Conservation (phyloP, 164 flowering plant species). For the Vitis rotundifolia region DNA sequence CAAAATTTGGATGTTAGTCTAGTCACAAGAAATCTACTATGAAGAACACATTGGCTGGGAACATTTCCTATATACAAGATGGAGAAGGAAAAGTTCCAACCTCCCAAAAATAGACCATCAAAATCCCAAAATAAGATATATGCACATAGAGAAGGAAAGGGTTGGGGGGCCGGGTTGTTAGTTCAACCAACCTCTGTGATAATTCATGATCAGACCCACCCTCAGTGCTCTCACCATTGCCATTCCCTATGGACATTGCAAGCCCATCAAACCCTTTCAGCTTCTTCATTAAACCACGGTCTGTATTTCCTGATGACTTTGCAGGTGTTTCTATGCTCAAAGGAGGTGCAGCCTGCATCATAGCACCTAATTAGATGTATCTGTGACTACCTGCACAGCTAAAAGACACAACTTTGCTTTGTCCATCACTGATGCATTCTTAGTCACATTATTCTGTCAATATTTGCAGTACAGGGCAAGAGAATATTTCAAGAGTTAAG, state of each 20-base stretch:
- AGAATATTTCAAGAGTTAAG: not conserved
- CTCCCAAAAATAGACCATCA: no score
- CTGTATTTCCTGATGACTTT: slow-evolving; percentile 63
- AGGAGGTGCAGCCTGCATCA: slow-evolving; percentile 54
- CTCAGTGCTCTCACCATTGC: slow-evolving; percentile 44
- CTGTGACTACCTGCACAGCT: not conserved
- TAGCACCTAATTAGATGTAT: slow-evolving; percentile 7
- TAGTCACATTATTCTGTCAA: not conserved
- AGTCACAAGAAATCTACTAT: not conserved
- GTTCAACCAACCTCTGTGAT: slow-evolving; percentile 45
- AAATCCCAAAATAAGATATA: no score
- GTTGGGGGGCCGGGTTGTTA: not conserved
- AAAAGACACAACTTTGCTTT: not conserved
- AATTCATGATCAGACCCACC: slow-evolving; percentile 33
- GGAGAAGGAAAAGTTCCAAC: not conserved
- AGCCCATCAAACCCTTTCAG: slow-evolving; percentile 80
- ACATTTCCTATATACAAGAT: not conserved
- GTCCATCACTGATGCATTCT: not conserved
- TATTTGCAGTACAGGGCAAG: not conserved
- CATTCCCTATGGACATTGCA: slow-evolving; percentile 76
- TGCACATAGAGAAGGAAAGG: no score
- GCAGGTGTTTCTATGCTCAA: slow-evolving; percentile 56
- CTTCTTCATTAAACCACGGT: slow-evolving; percentile 60
- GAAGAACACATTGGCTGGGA: not conserved
- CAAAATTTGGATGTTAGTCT: slow-evolving; percentile 5